Conservation (phyloP, 768 basidiomycete species). For the Gloeostereum incarnatum region DNA sequence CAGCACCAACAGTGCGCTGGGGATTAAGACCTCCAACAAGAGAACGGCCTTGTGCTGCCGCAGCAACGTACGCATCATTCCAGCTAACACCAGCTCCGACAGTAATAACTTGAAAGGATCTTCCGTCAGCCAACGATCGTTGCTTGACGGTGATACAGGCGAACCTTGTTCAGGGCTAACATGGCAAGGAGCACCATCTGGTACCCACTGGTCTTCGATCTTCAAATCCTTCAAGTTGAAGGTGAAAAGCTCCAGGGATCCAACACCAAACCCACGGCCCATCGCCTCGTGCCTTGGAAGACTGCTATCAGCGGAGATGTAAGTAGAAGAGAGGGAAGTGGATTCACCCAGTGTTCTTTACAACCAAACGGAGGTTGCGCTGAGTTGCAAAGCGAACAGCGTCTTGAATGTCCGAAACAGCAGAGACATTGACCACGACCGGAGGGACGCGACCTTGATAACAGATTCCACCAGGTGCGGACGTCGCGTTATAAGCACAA, state of each 20-base stretch:
- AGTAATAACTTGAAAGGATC: background rate
- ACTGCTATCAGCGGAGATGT: background rate
- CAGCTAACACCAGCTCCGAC: constrained; percentile 20
- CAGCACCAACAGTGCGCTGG: constrained; percentile 20
- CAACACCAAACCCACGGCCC: constrained; percentile 19
- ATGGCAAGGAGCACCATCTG: background rate
- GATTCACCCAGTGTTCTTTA: constrained; percentile 6
- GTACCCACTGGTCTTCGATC: constrained; percentile 8
- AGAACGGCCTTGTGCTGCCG: constrained; percentile 13
- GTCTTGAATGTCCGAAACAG: constrained; percentile 11
- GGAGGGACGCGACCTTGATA: constrained; percentile 16
- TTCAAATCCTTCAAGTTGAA: constrained; percentile 22
- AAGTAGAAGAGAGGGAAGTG: background rate
- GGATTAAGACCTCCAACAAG: constrained; percentile 21
- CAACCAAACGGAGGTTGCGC: constrained; percentile 12
- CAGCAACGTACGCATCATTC: constrained; percentile 16
- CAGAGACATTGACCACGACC: constrained; percentile 10
- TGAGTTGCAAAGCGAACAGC: constrained; percentile 14
- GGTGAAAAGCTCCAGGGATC: constrained; percentile 23
- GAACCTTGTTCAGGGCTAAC: no score
- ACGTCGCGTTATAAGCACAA: constrained; percentile 32
- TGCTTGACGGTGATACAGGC: background rate
- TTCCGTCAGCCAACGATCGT: no score
- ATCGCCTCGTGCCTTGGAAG: constrained; percentile 15
- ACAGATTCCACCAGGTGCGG: constrained; percentile 13